Conservation (phyloP, 345 rosid species). For the Syzygium jambos region DNA sequence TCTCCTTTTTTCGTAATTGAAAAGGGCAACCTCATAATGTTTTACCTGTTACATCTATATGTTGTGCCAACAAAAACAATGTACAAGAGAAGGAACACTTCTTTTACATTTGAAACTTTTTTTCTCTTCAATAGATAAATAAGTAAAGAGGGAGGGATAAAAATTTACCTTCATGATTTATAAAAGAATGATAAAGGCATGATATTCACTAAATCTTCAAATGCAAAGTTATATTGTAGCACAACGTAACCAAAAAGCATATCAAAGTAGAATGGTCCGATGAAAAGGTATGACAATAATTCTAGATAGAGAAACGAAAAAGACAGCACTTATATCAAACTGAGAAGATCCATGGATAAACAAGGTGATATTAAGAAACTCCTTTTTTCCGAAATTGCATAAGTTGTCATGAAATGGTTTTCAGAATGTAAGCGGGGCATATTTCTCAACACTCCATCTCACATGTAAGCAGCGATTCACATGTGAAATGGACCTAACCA, state of each 20-base stretch:
- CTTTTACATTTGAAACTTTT: neutral
- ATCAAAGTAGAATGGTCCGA: neutral
- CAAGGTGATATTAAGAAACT: neutral
- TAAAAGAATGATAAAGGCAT: neutral
- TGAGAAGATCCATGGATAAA: neutral
- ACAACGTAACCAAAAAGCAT: neutral
- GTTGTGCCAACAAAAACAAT: neutral
- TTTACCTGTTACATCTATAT: neutral
- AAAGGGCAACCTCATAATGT: neutral
- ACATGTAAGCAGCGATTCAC: neutral
- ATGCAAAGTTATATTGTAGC: neutral
- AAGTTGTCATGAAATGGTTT: neutral
- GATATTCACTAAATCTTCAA: neutral
- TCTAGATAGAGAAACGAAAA: neutral
- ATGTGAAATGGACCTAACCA: neutral
- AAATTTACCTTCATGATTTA: too few species aligned
- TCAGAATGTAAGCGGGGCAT: neutral
- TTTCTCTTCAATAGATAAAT: neutral
- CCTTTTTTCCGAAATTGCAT: neutral
- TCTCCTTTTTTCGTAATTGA: neutral
- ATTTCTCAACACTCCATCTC: neutral
- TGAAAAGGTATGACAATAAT: too few species aligned
- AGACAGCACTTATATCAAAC: neutral
- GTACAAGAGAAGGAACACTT: neutral
- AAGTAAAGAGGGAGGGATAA: neutral